Base-by-base conservation (phyloP, 345 rosid genomes). In the Corymbia maculata region DNA sequence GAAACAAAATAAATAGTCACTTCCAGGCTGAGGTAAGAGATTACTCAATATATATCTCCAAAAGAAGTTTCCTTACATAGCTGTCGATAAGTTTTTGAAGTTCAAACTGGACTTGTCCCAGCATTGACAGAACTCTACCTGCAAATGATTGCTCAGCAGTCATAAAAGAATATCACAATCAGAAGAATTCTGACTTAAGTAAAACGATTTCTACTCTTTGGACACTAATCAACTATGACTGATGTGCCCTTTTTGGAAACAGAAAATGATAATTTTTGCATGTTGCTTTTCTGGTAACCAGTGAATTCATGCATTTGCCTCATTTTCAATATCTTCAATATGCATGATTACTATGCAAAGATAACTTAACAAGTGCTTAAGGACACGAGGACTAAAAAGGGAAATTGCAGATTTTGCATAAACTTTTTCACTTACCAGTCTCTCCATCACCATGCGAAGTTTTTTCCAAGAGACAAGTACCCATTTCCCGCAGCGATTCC, bases 401-500 rank as follows among this genome's bases (percentile, higher is more conserved):
- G 82, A 75, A 75, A 85, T 53, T 61, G 85, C 79, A 88, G 88
- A 28, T 86, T 59, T 66, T 50, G 45, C 86, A 89, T 70, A 57
- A 8, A 75, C 52, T 51, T 59, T 16, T 86, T 59, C 51, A 80
- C 95, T 91, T 91, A 97, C 99, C 91, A 88, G 95, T 94, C 91
- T 94, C 99, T 93, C 93, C 93, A 68, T 95, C 97, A 86, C 93
- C 94, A 53, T 94, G 94, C 52, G 97, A 92, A 17, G 94, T 95
- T 91, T 94, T 95, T 92, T 95, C 99, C 91, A 89, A 85, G 49
- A 98, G 93, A 93, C 97, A 97, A 57, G 94, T 90, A 89, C 99
- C 99, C 99, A 98, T 93, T 92, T 98, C 99, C 88, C 91, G 96
- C 92, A 98, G 90, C 8, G 99, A 96, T 89, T 96, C 99, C 8